Evolutionary conservation across 805 yeast species (phyloP).

Genomic region (Candida awuae): DNA sequence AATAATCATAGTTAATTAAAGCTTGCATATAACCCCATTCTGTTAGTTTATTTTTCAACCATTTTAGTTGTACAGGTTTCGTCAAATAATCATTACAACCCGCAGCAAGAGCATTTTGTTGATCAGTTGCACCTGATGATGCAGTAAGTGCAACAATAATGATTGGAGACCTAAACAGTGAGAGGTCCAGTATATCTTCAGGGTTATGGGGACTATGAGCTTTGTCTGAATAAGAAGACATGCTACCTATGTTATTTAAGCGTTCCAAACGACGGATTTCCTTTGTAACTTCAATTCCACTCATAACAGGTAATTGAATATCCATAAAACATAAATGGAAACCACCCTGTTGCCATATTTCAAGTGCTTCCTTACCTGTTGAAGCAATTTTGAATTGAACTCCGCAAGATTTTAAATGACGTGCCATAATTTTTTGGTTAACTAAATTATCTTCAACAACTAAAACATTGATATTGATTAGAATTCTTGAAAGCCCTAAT

Average conservation of each 20-base stretch:
- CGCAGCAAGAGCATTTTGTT: slow-evolving; percentile 85
- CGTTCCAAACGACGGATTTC: slow-evolving; percentile 83
- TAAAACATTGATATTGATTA: slow-evolving; percentile 82
- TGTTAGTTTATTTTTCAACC: slow-evolving; percentile 89
- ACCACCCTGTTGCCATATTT: slow-evolving; percentile 91
- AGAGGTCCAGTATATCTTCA: slow-evolving; percentile 51
- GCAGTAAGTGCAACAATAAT: slow-evolving; percentile 97
- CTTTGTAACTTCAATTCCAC: slow-evolving; percentile 92
- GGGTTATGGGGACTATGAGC: neutral
- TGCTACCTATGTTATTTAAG: slow-evolving; percentile 68
- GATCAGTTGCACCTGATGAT: slow-evolving; percentile 74
- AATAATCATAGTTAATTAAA: slow-evolving; percentile 86
- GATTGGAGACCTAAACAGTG: slow-evolving; percentile 83
- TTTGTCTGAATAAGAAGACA: slow-evolving; percentile 14
- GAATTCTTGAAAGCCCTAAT: slow-evolving; percentile 49
- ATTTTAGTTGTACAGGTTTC: slow-evolving; percentile 87
- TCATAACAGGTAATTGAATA: slow-evolving; percentile 90
- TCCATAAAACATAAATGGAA: slow-evolving; percentile 95
- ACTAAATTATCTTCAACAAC: slow-evolving; percentile 96
- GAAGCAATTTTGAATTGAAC: slow-evolving; percentile 82
- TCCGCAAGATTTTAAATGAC: slow-evolving; percentile 76
- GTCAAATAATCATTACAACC: slow-evolving; percentile 97
- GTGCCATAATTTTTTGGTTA: slow-evolving; percentile 84
- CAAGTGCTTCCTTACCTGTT: slow-evolving; percentile 92
- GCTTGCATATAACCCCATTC: slow-evolving; percentile 99